Conservation (phyloP, 2,329 filamentous ascomycete species). For the Thelonectria discophora region DNA sequence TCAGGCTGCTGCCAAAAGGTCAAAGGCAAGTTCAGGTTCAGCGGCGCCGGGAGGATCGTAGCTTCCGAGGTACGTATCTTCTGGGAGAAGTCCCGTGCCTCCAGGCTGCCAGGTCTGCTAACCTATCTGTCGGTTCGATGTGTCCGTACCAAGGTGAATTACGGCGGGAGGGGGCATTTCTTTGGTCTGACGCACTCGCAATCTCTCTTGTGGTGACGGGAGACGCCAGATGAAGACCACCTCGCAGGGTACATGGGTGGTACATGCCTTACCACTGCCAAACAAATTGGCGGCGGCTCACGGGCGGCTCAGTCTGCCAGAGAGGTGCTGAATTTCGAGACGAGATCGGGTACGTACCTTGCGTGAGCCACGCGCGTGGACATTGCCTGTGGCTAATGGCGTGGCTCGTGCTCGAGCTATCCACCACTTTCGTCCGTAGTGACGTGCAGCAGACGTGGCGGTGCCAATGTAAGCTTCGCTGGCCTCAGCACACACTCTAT, state of each 20-base stretch:
- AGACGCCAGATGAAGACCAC: conserved; percentile 1
- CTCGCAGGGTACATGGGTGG: conserved; percentile 4
- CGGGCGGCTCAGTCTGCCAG: too few species aligned
- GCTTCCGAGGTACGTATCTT: conserved; percentile 17
- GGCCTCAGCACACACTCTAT: conserved; percentile 35
- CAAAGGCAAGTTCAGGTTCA: neutral
- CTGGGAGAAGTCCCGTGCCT: conserved; percentile 15
- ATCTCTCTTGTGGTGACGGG: conserved; percentile 12
- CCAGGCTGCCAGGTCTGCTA: too few species aligned
- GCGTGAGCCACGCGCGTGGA: conserved; percentile 8
- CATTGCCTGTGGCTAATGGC: conserved; percentile 9
- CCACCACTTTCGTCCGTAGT: conserved; percentile 8
- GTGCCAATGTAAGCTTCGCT: conserved; percentile 42
- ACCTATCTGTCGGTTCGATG: conserved; percentile 12
- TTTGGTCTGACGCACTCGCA: conserved; percentile 24
- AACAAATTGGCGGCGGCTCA: neutral
- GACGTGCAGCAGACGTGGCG: conserved; percentile 36
- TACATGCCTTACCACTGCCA: conserved; percentile 5
- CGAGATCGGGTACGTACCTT: conserved; percentile 5
- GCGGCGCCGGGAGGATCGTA: neutral
- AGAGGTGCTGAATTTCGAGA: neutral
- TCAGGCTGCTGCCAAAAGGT: conserved; percentile 18
- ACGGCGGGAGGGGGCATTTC: conserved; percentile 4
- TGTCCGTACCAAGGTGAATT: neutral
- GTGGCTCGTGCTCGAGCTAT: conserved; percentile 6